phyloP scores from a whole-genome alignment of 768 basidiomycete species.

The Mycena pura region DNA sequence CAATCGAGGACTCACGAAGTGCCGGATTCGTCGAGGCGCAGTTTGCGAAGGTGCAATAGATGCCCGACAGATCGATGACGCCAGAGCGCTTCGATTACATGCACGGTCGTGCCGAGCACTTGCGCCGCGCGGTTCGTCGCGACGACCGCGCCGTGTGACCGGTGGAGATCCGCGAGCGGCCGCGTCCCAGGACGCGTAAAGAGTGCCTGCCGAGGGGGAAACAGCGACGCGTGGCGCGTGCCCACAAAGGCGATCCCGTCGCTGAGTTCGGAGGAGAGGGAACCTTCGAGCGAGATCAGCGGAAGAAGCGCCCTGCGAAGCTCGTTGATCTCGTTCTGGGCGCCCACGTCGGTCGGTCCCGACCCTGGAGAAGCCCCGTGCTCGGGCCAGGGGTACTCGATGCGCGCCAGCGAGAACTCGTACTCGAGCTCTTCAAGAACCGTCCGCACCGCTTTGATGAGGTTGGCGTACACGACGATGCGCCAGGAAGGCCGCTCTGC shows the following conservation, averaged over 20 bases:
- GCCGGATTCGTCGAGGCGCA: slow-evolving; percentile 78
- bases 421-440: slow-evolving; percentile 75
- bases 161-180: slow-evolving; percentile 44
- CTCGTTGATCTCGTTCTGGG: slow-evolving; percentile 51
- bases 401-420: slow-evolving; percentile 41
- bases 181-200: slow-evolving; percentile 51
- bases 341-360: slow-evolving; percentile 28
- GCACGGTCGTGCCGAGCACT: slow-evolving; percentile 54
- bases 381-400: slow-evolving; percentile 24
- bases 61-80: slow-evolving; percentile 67
- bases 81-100: slow-evolving; percentile 72
- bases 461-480: slow-evolving; percentile 83
- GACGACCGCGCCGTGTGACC: slow-evolving; percentile 43
- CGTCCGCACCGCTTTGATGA: slow-evolving; percentile 79
- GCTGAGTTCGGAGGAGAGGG: slow-evolving; percentile 71
- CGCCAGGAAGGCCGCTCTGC: slow-evolving; percentile 78
- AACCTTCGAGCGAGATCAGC: slow-evolving; percentile 69
- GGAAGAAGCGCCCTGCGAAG: slow-evolving; percentile 66
- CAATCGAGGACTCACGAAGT: slow-evolving; percentile 68
- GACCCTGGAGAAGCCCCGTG: slow-evolving; percentile 28
- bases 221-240: slow-evolving; percentile 67
- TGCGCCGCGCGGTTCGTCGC: slow-evolving; percentile 61
- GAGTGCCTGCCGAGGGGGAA: slow-evolving; percentile 75
- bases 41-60: slow-evolving; percentile 60
- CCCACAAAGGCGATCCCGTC: slow-evolving; percentile 67